Conservation (phyloP, 2,329 filamentous ascomycete species). For the Ascomycota sp. region DNA sequence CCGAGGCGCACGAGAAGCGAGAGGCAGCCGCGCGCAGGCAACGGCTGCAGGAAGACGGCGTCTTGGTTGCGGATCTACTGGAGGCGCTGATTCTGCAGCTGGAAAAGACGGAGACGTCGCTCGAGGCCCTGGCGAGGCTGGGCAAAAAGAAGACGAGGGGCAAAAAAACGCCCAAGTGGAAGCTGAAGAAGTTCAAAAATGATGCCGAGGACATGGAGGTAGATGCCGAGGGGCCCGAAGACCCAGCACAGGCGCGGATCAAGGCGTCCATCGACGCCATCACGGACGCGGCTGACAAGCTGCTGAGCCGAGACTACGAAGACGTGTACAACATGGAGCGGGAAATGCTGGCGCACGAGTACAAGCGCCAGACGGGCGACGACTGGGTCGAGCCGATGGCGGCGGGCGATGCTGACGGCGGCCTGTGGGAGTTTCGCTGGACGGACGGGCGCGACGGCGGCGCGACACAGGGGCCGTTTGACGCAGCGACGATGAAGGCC, state of each 20-base stretch:
- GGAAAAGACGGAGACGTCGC: conserved; percentile 62
- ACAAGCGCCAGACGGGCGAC: conserved; percentile 67
- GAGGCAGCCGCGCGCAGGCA: conserved; percentile 56
- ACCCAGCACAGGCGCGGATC: conserved; percentile 48
- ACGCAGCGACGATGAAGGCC: conserved; percentile 64
- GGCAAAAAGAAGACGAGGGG: conserved; percentile 47
- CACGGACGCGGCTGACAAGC: conserved; percentile 73
- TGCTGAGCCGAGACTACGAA: conserved; percentile 62
- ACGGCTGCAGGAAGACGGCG: conserved; percentile 52
- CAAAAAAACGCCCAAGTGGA: conserved; percentile 41
- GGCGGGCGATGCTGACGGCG: conserved; percentile 5
- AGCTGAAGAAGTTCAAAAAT: conserved; percentile 45
- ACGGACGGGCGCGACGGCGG: conserved; percentile 67
- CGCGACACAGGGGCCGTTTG: conserved; percentile 69
- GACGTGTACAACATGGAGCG: conserved; percentile 87
- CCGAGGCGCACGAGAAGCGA: conserved; percentile 68
- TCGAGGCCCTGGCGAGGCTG: conserved; percentile 72
- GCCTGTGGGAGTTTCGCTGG: conserved; percentile 78
- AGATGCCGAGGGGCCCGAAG: conserved; percentile 30
- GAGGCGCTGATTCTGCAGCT: conserved; percentile 51
- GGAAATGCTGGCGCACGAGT: conserved; percentile 67
- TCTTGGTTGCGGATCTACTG: conserved; percentile 55
- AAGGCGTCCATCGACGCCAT: conserved; percentile 60
- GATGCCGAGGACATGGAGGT: conserved; percentile 47
- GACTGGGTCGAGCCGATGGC: conserved; percentile 41